phyloP scores from a whole-genome alignment of 345 rosid genomes.

The Cardiospermum halicacabum region DNA sequence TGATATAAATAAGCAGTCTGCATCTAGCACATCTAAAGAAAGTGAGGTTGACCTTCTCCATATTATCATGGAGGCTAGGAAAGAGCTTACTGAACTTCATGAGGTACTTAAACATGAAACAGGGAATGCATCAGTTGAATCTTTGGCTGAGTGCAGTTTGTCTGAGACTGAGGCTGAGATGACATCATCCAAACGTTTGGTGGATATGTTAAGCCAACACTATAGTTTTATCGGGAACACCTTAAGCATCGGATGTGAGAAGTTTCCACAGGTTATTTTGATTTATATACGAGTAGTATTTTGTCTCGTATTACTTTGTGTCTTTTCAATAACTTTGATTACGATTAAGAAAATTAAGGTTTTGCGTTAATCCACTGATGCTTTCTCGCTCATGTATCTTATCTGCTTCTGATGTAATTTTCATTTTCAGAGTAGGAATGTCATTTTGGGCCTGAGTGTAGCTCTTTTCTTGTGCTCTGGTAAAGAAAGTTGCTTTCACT shows the following conservation, averaged over 20 bases:
- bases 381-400: not conserved
- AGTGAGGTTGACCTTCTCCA: constrained; percentile 40
- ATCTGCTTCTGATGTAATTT: constrained; percentile 15
- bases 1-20: constrained; percentile 37
- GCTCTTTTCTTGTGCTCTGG: constrained; percentile 80
- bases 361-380: not conserved
- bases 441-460: constrained; percentile 65
- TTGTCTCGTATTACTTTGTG: not conserved
- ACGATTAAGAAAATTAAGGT: not conserved
- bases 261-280: constrained; percentile 55
- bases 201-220: constrained; percentile 45
- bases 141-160: constrained; percentile 32
- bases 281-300: not conserved
- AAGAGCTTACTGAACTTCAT: constrained; percentile 50
- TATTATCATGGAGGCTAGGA: constrained; percentile 44
- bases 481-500: constrained; percentile 90
- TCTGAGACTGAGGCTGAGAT: constrained; percentile 52
- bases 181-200: constrained; percentile 64
- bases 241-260: constrained; percentile 34
- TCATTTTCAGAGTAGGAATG: constrained; percentile 57
- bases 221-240: constrained; percentile 40
- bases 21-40: constrained; percentile 31
- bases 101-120: constrained; percentile 36
- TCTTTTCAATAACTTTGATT: not conserved
- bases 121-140: constrained; percentile 37